phyloP scores from a whole-genome alignment of 371 early-diverging fungal species.

The Rhizopus microsporus region DNA sequence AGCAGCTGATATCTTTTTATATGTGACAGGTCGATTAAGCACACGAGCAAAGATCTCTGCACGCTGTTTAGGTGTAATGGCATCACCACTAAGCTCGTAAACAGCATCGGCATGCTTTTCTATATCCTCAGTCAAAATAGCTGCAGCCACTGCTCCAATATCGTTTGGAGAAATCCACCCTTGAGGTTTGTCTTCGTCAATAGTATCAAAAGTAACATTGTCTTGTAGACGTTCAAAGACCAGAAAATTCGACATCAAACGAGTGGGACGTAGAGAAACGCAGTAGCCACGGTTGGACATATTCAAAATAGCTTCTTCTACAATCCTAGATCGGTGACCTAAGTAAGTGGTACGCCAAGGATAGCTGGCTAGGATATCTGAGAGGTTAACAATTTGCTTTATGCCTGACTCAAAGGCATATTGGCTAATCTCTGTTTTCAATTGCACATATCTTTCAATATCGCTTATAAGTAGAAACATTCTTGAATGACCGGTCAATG shows the following conservation, averaged over 20 bases:
- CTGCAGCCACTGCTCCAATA: slow-evolving; percentile 21
- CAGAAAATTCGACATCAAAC: slow-evolving; percentile 32
- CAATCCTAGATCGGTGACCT: slow-evolving; percentile 13
- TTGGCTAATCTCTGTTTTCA: slow-evolving; percentile 14
- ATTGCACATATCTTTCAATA: neutral
- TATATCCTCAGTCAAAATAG: slow-evolving; percentile 14
- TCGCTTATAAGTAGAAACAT: slow-evolving; percentile 25
- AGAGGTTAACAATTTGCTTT: slow-evolving; percentile 35
- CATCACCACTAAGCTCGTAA: slow-evolving; percentile 12
- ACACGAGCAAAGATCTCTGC: slow-evolving; percentile 4
- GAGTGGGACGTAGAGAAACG: slow-evolving; percentile 33
- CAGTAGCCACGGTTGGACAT: slow-evolving; percentile 21
- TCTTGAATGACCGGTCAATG: slow-evolving; percentile 28
- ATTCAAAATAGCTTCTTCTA: slow-evolving; percentile 26
- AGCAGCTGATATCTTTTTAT: neutral
- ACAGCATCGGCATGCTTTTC: slow-evolving; percentile 16
- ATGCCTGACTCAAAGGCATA: slow-evolving; percentile 31
- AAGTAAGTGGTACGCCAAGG: slow-evolving; percentile 23
- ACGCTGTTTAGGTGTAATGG: neutral
- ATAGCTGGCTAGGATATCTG: slow-evolving; percentile 11
- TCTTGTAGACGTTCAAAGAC: neutral
- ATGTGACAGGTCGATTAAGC: neutral
- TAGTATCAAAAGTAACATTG: neutral
- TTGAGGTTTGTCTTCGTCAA: neutral
- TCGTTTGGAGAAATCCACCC: slow-evolving; percentile 12